Evolutionary conservation across 768 basidiomycete species (phyloP).

Genomic region (Hypholoma sublateritium): DNA sequence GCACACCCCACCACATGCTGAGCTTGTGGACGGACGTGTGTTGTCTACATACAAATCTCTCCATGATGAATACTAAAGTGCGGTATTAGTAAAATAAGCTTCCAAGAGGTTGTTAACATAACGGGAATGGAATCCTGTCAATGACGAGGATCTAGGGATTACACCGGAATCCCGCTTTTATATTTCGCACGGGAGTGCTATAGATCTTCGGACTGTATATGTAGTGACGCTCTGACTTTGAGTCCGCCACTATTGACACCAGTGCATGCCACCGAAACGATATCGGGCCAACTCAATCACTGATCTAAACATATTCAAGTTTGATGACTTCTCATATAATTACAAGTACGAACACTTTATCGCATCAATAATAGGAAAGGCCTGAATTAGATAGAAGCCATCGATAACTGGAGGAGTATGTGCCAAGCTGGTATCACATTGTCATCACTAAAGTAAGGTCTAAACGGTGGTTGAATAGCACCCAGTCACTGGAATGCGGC

Average conservation of each 20-base stretch:
- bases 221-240: not conserved
- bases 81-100: too few relatives aligned
- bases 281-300: constrained; percentile 2
- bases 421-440: not conserved
- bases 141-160: not conserved
- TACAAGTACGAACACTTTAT: not conserved
- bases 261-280: not conserved
- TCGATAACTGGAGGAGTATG: not conserved
- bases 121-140: not conserved
- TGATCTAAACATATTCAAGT: not conserved
- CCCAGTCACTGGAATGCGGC: too few relatives aligned
- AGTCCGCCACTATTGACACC: not conserved
- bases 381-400: not conserved
- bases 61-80: too few relatives aligned
- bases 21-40: too few relatives aligned
- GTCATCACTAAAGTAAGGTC: not conserved
- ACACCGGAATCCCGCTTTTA: not conserved
- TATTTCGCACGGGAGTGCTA: not conserved
- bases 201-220: not conserved
- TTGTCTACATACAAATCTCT: too few relatives aligned
- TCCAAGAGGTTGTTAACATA: too few relatives aligned
- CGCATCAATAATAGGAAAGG: not conserved
- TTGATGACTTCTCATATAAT: not conserved
- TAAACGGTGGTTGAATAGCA: too few relatives aligned
- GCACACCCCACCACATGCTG: too few relatives aligned